phyloP scores from a whole-genome alignment of 305 asterid genomes.

The Andrographis paniculata region DNA sequence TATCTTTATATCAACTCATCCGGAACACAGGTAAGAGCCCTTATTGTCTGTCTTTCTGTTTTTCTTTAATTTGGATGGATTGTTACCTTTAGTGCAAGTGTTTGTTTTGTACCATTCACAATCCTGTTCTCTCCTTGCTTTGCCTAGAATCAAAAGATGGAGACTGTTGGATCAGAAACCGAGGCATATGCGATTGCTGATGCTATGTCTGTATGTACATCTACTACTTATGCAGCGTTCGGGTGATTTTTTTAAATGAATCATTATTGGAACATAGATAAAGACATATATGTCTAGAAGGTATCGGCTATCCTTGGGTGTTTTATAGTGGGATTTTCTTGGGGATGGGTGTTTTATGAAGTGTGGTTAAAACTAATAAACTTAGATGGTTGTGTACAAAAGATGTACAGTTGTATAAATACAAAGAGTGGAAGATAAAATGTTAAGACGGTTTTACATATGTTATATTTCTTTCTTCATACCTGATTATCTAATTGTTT shows the following conservation, averaged over 20 bases:
- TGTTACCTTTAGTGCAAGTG: neutral
- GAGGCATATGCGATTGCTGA: slow-evolving; percentile 88
- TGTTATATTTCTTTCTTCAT: too few species aligned
- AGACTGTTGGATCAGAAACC: slow-evolving; percentile 85
- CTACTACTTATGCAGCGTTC: neutral
- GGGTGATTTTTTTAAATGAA: neutral
- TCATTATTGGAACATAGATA: too few species aligned
- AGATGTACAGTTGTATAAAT: too few species aligned
- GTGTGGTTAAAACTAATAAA: too few species aligned
- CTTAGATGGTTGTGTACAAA: too few species aligned
- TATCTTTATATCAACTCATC: slow-evolving; percentile 81
- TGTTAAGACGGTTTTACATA: too few species aligned
- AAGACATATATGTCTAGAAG: too few species aligned
- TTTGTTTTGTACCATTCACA: neutral
- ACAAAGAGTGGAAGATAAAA: too few species aligned
- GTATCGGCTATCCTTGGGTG: too few species aligned
- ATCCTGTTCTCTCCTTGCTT: slow-evolving; percentile 7
- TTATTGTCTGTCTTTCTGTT: slow-evolving; percentile 1
- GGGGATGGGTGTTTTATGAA: too few species aligned
- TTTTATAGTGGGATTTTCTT: too few species aligned
- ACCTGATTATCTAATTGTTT: too few species aligned
- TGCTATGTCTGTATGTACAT: slow-evolving; percentile 61
- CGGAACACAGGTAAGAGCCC: slow-evolving; percentile 68
- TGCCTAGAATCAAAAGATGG: slow-evolving; percentile 61
- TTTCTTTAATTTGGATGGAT: neutral